Conservation (phyloP, 345 rosid genomes). For the Salix brachista region DNA sequence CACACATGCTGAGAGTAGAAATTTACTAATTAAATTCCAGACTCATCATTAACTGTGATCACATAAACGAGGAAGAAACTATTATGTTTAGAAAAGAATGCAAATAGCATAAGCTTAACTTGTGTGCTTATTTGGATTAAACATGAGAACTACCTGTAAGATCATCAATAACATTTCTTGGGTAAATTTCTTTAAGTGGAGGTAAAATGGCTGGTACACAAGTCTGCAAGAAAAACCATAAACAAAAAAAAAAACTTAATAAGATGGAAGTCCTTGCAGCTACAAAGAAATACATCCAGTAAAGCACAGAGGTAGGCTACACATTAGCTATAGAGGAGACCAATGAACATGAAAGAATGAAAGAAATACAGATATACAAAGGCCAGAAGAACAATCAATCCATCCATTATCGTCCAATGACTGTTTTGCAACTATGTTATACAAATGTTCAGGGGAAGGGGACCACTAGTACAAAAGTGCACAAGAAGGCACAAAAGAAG, state of each 20-base stretch:
- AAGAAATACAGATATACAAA: background rate
- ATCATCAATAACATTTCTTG: constrained; percentile 58
- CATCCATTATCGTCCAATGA: too few species aligned
- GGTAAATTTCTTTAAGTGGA: constrained; percentile 70
- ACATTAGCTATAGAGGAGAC: too few species aligned
- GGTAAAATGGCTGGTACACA: constrained; percentile 86
- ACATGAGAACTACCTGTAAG: constrained; percentile 54
- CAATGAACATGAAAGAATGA: background rate
- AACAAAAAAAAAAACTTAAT: background rate
- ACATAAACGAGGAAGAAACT: too few species aligned
- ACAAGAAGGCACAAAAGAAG: too few species aligned
- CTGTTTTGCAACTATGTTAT: too few species aligned
- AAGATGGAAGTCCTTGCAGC: background rate
- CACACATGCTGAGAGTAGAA: too few species aligned
- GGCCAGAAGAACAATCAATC: background rate
- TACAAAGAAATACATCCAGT: background rate
- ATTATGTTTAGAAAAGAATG: too few species aligned
- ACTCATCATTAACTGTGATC: too few species aligned
- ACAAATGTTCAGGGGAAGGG: too few species aligned
- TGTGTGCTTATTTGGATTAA: background rate
- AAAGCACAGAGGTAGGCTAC: background rate
- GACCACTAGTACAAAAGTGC: too few species aligned
- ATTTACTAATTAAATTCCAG: too few species aligned
- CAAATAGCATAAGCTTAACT: background rate
- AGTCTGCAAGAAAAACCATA: constrained; percentile 47